These are phyloP conservation scores for Chaetomium globosum DNA, from an alignment of 2,329 filamentous ascomycete genomes.

Conservation along the genomic window DNA sequence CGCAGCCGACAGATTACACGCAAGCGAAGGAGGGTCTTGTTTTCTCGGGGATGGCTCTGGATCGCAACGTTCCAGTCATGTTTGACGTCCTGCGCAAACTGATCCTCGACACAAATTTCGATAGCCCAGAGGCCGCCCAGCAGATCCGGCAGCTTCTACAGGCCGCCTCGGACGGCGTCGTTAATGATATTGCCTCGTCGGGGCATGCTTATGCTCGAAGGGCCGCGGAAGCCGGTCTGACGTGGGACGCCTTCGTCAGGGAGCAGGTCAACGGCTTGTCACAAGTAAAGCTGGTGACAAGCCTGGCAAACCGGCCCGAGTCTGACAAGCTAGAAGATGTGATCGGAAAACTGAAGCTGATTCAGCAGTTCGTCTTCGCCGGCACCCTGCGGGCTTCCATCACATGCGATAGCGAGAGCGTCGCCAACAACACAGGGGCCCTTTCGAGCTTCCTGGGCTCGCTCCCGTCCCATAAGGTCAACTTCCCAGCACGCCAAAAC, in stretches of 20 bases:
- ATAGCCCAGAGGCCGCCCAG: constrained; percentile 74
- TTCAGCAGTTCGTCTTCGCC: constrained; percentile 76
- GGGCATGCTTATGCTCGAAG: constrained; percentile 86
- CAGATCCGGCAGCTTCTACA: constrained; percentile 87
- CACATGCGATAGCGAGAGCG: constrained; percentile 79
- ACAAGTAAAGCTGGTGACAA: constrained; percentile 82
- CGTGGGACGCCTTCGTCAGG: constrained; percentile 68
- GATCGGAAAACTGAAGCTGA: constrained; percentile 79
- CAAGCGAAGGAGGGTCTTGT: constrained; percentile 78
- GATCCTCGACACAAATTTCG: constrained; percentile 86
- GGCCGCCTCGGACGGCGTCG: constrained; percentile 81
- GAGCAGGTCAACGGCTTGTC: constrained; percentile 90
- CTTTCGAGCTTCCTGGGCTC: constrained; percentile 70
- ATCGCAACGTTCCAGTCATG: constrained; percentile 89
- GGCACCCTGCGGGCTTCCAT: constrained; percentile 74
- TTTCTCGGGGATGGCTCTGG: constrained; percentile 83
- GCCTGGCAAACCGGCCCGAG: constrained; percentile 71
- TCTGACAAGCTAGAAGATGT: constrained; percentile 72
- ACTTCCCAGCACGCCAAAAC: constrained; percentile 43
- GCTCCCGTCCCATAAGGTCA: constrained; percentile 52
- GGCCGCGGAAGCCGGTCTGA: constrained; percentile 79
- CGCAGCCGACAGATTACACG: constrained; percentile 72
- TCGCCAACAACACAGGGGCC: constrained; percentile 68
- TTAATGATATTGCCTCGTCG: constrained; percentile 88
- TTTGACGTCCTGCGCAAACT: constrained; percentile 80